Evolutionary conservation across 176 grass and related monocot species (phyloP).

Genomic region (Juncus inflexus): DNA sequence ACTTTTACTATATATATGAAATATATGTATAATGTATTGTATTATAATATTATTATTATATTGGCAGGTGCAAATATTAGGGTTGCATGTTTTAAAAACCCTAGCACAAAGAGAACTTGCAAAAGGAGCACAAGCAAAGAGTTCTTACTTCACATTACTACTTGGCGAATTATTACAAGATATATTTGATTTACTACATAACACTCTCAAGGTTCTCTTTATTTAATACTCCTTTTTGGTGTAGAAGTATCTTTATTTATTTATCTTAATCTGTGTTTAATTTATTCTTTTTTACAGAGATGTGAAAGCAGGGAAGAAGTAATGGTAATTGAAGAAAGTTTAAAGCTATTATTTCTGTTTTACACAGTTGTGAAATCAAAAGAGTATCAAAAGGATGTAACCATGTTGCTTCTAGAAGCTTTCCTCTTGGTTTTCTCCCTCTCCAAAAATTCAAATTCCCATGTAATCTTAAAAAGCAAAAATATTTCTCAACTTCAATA

Average conservation of each 20-base stretch:
- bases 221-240: conserved; percentile 19
- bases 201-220: conserved; percentile 54
- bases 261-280: background rate
- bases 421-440: conserved; percentile 67
- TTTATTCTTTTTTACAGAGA: conserved; percentile 48
- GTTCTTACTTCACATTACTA: conserved; percentile 51
- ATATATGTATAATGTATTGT: too few relatives aligned
- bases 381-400: conserved; percentile 52
- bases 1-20: background rate
- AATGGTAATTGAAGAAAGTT: conserved; percentile 62
- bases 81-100: conserved; percentile 79
- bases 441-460: conserved; percentile 42
- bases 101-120: conserved; percentile 73
- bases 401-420: conserved; percentile 67
- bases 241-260: conserved; percentile 17
- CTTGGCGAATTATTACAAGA: conserved; percentile 58
- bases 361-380: conserved; percentile 59
- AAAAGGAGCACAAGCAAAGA: conserved; percentile 47
- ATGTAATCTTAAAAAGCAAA: conserved; percentile 35
- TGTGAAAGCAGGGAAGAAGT: conserved; percentile 62
- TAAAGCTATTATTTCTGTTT: conserved; percentile 83
- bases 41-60: conserved; percentile 21
- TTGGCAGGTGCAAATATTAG: conserved; percentile 62
- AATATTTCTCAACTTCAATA: too few relatives aligned
- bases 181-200: conserved; percentile 63